Conservation (phyloP, 2,329 filamentous ascomycete species). For the Rhinocladiella mackenziei region DNA sequence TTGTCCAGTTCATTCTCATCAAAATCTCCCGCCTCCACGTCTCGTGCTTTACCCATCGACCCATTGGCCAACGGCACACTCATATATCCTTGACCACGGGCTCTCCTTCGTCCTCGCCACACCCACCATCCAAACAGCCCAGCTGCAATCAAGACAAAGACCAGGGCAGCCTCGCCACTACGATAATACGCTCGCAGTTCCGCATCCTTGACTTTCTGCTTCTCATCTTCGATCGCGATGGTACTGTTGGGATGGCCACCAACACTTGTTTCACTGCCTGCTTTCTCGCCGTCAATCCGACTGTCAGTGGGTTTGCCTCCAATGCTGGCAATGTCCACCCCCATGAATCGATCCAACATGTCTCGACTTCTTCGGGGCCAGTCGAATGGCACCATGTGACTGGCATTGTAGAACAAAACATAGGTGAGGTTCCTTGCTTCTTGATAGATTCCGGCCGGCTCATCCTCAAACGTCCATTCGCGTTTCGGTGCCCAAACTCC, state of each 20-base stretch:
- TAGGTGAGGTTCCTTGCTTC: constrained; percentile 93
- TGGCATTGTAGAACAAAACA: constrained; percentile 89
- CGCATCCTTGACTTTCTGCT: constrained; percentile 72
- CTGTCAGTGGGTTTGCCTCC: constrained; percentile 76
- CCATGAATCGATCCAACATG: constrained; percentile 96
- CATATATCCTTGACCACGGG: constrained; percentile 44
- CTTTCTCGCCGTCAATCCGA: constrained; percentile 78
- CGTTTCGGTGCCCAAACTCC: constrained; percentile 88
- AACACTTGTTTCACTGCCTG: constrained; percentile 66
- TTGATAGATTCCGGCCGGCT: constrained; percentile 87
- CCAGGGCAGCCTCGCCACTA: constrained; percentile 78
- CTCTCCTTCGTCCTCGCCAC: constrained; percentile 52
- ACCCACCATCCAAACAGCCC: constrained; percentile 69
- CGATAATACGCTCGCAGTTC: constrained; percentile 86
- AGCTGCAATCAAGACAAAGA: constrained; percentile 73
- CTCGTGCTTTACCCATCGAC: constrained; percentile 40
- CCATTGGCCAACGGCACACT: constrained; percentile 29
- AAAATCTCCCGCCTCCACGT: constrained; percentile 60
- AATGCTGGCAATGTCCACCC: constrained; percentile 83
- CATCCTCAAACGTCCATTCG: constrained; percentile 89
- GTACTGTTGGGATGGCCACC: constrained; percentile 69
- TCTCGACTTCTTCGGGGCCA: constrained; percentile 80
- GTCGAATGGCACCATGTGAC: constrained; percentile 98
- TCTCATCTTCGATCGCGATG: constrained; percentile 61
- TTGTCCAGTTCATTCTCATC: constrained; percentile 60